Percentiles rank a stretch among this genome's conserved stretches.
These are phyloP conservation scores for Monosporascus sp. DNA, from an alignment of 2,329 filamentous ascomycete genomes.

Conservation along the genomic window DNA sequence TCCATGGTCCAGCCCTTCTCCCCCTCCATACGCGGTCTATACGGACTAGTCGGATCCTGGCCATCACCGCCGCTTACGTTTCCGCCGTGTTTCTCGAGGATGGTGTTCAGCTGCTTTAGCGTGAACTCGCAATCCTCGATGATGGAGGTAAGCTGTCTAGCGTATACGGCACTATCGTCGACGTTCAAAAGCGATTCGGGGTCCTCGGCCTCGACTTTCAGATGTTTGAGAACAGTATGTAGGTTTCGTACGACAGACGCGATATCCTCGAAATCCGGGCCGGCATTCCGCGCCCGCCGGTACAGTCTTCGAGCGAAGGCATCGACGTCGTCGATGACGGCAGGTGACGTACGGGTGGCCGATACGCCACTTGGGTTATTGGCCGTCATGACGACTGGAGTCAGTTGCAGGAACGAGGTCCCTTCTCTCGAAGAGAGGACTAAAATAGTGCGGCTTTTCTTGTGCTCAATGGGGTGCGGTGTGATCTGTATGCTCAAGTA, in stretches of 20 bases:
- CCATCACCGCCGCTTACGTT: conserved; percentile 13
- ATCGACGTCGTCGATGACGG: conserved; percentile 51
- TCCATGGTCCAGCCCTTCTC: conserved; percentile 28
- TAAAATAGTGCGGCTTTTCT: too few relatives aligned
- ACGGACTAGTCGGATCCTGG: conserved; percentile 16
- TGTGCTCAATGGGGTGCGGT: too few relatives aligned
- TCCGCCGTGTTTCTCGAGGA: conserved; percentile 43
- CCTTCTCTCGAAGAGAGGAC: conserved; percentile 1
- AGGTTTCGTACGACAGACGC: conserved; percentile 46
- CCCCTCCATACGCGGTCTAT: conserved; percentile 23
- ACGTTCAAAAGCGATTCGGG: conserved; percentile 49
- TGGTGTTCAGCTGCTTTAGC: conserved; percentile 48
- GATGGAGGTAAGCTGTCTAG: conserved; percentile 45
- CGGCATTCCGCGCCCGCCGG: conserved; percentile 45
- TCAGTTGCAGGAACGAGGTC: conserved; percentile 7
- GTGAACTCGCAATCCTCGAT: conserved; percentile 51
- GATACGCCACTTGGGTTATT: conserved; percentile 6
- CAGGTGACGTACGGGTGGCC: conserved; percentile 20
- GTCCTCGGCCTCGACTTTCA: conserved; percentile 53
- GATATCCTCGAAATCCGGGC: conserved; percentile 44
- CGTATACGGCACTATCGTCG: conserved; percentile 36
- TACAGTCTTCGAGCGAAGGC: conserved; percentile 51
- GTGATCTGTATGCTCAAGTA: too few relatives aligned
- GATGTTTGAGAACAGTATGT: conserved; percentile 51
- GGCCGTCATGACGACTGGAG: conserved; percentile 7